phyloP scores from a whole-genome alignment of 176 grass and related monocot species.

The Zea luxurians region DNA sequence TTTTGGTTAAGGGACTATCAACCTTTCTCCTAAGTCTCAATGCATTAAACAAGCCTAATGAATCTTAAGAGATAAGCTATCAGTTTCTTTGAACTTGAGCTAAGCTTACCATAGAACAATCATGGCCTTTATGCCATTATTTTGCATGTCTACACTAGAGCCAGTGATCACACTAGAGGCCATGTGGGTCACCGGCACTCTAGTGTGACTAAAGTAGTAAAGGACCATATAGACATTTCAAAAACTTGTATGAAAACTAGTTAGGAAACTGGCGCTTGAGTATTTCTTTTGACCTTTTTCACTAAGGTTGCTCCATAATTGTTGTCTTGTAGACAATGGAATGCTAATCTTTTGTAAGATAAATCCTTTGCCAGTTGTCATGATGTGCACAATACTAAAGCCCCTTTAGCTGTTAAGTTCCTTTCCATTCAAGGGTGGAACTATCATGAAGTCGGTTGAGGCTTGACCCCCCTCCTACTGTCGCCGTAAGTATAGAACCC shows the following conservation, averaged over 20 bases:
- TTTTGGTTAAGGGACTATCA: background rate
- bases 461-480: background rate
- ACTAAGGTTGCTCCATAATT: background rate
- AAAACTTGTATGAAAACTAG: background rate
- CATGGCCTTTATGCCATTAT: conserved; percentile 5
- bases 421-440: background rate
- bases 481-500: background rate
- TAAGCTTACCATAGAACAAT: background rate
- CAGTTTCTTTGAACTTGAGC: background rate
- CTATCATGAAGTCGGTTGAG: background rate
- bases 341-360: background rate
- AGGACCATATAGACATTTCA: background rate
- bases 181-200: background rate
- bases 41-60: background rate
- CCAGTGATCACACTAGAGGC: background rate
- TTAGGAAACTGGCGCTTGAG: background rate
- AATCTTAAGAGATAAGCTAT: background rate
- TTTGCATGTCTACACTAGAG: background rate
- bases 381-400: background rate
- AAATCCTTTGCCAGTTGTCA: background rate
- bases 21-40: background rate
- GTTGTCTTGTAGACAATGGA: background rate
- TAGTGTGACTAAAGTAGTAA: background rate
- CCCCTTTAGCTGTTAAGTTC: background rate
- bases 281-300: background rate